Evolutionary conservation across 1,284 basidiomycete genomes (phyloP), one percentile per base, ranked within the genome.

Genomic region (Grifola frondosa): DNA sequence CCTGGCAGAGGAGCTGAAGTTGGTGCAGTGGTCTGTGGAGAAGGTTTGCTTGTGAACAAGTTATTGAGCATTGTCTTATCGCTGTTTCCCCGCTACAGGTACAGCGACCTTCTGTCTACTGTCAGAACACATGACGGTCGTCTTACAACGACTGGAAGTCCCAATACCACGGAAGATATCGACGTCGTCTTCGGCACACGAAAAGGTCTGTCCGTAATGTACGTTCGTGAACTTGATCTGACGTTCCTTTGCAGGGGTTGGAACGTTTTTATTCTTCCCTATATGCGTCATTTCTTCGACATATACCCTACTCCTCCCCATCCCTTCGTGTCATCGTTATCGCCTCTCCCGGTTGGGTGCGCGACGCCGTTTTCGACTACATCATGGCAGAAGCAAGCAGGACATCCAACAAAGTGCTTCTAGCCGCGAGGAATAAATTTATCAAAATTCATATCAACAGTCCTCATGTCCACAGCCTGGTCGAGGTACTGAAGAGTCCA

Each of bases 1-100:
- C 92, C 91, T n/a, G 94, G 93, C 16, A 75, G 88, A 56, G 92
- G 95, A 0, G 97, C 97, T 3, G 96, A 99, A 64, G 90, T 99
- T 1, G 97, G 91, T 8, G 97, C 97, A 0, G 80, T 99, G 13
- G 91, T 99, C 1, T 92, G 92, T 48, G 96, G 97, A 26, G 97
- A 99, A 74, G 85, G 81, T 78, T 45, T 9, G 41, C 16, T 12
- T 22, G 19, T 20, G n/a, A 28, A 28, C n/a, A 40, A 17, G 42
- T 36, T 16, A 37, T 16, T 19, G 21, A 11, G n/a, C 20, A 22
- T 46, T 30, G 44, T 46, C 30, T n/a, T 23, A 16, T 37, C 38
- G 40, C 19, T 44, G 16, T n/a, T n/a, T n/a, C n/a, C n/a, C n/a
- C n/a, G n/a, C n/a, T n/a, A 6, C 49, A 84, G 94, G 96, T 13